Evolutionary conservation across 441 rosid genomes (phyloP).

Genomic region (Sinapis alba): DNA sequence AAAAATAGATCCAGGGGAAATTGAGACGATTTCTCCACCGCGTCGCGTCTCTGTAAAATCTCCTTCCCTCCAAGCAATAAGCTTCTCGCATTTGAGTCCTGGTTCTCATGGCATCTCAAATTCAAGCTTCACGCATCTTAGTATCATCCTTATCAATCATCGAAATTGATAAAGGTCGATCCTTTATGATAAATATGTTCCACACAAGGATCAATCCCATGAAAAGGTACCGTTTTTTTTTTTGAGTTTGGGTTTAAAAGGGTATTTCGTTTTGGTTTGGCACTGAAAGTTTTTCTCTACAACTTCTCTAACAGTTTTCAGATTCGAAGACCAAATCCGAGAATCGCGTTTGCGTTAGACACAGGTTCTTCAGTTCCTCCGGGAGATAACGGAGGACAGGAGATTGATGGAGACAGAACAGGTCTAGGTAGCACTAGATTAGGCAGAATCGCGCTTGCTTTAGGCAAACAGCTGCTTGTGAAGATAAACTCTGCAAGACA

Average conservation of each 20-base stretch:
- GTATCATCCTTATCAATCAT: constrained; percentile 36
- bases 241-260: neutral
- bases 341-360: constrained; percentile 72
- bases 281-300: neutral
- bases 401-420: constrained; percentile 57
- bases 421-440: constrained; percentile 71
- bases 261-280: neutral
- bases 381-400: constrained; percentile 55
- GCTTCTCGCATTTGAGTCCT: no score
- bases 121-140: constrained; percentile 44
- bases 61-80: no score
- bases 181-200: constrained; percentile 40
- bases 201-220: constrained; percentile 15
- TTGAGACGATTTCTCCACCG: no score
- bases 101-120: constrained; percentile 63
- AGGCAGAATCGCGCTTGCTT: constrained; percentile 85
- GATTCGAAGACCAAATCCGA: constrained; percentile 52
- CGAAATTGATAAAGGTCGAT: constrained; percentile 44
- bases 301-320: constrained; percentile 48
- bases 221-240: neutral
- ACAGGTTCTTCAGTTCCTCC: constrained; percentile 67
- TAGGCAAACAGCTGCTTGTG: constrained; percentile 67
- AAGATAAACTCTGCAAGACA: constrained; percentile 84
- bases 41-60: no score
- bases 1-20: no score